phyloP scores from a whole-genome alignment of 495 filamentous ascomycete genomes.

The Penicillium argentinense region DNA sequence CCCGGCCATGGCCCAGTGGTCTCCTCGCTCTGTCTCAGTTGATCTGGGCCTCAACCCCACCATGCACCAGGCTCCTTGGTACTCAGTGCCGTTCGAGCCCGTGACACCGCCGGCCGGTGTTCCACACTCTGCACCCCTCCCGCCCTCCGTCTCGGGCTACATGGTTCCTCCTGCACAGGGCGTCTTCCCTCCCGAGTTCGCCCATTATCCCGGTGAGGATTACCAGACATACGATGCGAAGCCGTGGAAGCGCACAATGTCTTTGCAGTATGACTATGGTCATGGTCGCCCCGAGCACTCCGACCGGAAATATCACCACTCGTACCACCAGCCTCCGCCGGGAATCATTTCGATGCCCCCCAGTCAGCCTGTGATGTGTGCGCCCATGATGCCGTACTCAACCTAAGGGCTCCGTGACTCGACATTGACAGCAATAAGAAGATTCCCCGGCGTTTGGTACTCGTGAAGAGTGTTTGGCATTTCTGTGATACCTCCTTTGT shows the following conservation, averaged over 20 bases:
- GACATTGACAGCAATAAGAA: neutral
- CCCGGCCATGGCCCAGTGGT: constrained; percentile 17
- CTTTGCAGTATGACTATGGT: constrained; percentile 31
- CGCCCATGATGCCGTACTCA: constrained; percentile 32
- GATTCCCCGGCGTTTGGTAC: constrained; percentile 23
- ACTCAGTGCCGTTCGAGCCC: constrained; percentile 33
- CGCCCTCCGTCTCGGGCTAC: constrained; percentile 22
- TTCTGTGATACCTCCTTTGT: constrained; percentile 15
- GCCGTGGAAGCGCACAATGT: constrained; percentile 36
- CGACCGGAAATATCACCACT: constrained; percentile 25
- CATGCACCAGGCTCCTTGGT: constrained; percentile 32
- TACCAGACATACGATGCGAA: constrained; percentile 29
- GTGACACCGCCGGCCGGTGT: constrained; percentile 26
- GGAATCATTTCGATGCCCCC: constrained; percentile 25
- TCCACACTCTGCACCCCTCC: constrained; percentile 30
- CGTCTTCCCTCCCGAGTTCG: constrained; percentile 21
- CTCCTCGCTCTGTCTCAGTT: constrained; percentile 24
- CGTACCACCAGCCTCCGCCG: constrained; percentile 12
- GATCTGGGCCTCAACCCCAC: constrained; percentile 23
- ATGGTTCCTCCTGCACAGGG: constrained; percentile 19
- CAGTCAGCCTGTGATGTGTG: constrained; percentile 31
- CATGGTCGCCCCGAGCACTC: constrained; percentile 19
- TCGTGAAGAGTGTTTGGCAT: constrained; percentile 8
- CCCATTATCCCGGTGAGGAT: constrained; percentile 17
- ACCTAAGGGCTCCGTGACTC: constrained; percentile 13